Conservation (phyloP, 495 filamentous ascomycete genomes). For the Astrothelium subdiscretum region DNA sequence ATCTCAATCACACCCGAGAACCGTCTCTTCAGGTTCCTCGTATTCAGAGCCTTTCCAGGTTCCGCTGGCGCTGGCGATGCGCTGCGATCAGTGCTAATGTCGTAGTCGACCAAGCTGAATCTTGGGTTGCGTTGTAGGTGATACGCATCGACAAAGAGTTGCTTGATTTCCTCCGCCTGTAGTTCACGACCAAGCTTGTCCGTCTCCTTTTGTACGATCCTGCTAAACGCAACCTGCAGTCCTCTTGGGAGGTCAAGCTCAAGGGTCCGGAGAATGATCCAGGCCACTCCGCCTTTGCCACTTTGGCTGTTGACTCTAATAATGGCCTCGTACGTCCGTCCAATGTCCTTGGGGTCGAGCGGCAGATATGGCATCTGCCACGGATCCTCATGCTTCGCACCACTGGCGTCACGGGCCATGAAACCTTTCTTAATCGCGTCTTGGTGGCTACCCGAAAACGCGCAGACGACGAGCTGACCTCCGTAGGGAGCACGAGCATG, state of each 20-base stretch:
- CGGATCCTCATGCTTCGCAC: slow-evolving; percentile 46
- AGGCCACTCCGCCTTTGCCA: slow-evolving; percentile 91
- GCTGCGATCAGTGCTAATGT: slow-evolving; percentile 76
- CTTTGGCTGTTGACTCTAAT: slow-evolving; percentile 96
- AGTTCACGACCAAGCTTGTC: slow-evolving; percentile 72
- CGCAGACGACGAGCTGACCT: slow-evolving; percentile 76
- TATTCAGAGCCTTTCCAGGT: slow-evolving; percentile 58
- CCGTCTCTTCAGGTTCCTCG: slow-evolving; percentile 63
- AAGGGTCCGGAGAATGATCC: slow-evolving; percentile 79
- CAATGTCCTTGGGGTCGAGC: slow-evolving; percentile 86
- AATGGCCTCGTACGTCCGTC: slow-evolving; percentile 90
- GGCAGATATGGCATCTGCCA: slow-evolving; percentile 85
- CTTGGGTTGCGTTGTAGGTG: slow-evolving; percentile 68
- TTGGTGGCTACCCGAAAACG: slow-evolving; percentile 87
- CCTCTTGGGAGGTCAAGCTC: slow-evolving; percentile 89
- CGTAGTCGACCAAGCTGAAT: slow-evolving; percentile 86
- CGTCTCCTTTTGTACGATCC: slow-evolving; percentile 68
- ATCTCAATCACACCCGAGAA: slow-evolving; percentile 85
- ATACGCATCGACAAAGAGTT: slow-evolving; percentile 80
- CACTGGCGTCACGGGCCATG: slow-evolving; percentile 50
- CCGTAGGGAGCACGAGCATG: slow-evolving; percentile 83
- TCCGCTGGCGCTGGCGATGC: slow-evolving; percentile 57
- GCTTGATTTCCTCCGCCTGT: slow-evolving; percentile 65
- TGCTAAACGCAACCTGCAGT: slow-evolving; percentile 82
- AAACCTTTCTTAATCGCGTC: slow-evolving; percentile 99